phyloP scores from a whole-genome alignment of 805 yeast genomes.

The Starmerella apicola region DNA sequence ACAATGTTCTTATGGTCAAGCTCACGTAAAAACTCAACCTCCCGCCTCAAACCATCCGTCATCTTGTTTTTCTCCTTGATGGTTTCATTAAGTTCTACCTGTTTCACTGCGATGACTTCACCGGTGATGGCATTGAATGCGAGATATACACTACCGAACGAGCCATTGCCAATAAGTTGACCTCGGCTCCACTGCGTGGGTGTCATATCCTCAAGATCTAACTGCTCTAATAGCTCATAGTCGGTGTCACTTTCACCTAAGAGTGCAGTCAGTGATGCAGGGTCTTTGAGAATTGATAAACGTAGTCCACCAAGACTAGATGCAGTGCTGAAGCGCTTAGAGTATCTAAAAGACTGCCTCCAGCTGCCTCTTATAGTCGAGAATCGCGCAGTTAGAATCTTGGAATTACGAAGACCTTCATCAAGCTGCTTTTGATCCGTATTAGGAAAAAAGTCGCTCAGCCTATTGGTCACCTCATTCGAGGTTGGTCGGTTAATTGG shows the following conservation, averaged over 20 bases:
- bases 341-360: conserved; percentile 15
- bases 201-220: conserved; percentile 35
- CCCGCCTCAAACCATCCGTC: conserved; percentile 21
- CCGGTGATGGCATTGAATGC: conserved; percentile 91
- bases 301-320: background rate
- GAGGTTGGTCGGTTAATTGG: conserved; percentile 60
- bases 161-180: conserved; percentile 84
- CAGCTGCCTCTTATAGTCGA: conserved; percentile 29
- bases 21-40: conserved; percentile 53
- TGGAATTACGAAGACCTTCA: conserved; percentile 72
- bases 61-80: conserved; percentile 22
- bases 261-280: conserved; percentile 24
- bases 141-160: conserved; percentile 84
- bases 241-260: conserved; percentile 13
- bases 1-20: conserved; percentile 87
- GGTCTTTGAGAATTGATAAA: conserved; percentile 15
- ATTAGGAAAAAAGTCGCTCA: conserved; percentile 85
- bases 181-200: conserved; percentile 88
- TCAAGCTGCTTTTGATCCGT: conserved; percentile 59
- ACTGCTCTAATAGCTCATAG: conserved; percentile 28
- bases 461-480: conserved; percentile 75
- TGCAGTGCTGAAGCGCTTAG: conserved; percentile 16
- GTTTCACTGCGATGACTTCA: conserved; percentile 94
- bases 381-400: conserved; percentile 59
- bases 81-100: conserved; percentile 53